Base-by-base conservation (phyloP, 2,329 filamentous ascomycete species). In the Sarocladium brachiariae region DNA sequence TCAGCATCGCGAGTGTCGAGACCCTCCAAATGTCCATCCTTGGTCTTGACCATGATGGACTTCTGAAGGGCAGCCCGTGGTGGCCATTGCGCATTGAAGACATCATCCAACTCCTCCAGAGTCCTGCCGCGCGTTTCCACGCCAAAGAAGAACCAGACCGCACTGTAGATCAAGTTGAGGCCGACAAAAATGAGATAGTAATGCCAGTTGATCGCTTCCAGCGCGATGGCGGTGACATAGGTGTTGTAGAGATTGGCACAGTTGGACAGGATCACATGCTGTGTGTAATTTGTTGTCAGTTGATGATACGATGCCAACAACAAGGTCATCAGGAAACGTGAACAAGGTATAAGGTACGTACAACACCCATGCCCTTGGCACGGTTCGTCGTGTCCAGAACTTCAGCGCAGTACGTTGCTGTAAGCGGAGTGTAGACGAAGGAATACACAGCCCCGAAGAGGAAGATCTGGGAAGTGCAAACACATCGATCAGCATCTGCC, bases 371-470 rank as follows among this genome's bases (percentile, higher is more conserved):
- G 9, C 64, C 64, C 53, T 67, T 68, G 51, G 65, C 65, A 14
- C 65, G 59, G 4, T 61, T 67, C 1, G 60, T 57, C 3, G 62
- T 65, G 30, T 58, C 53, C 5, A 68, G 54, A 0, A 65, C 64
- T 51, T 68, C 65, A 0, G 63, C 65, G 21, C 65, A 65, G 47
- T 67, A 68, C 19, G 66, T 66, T 21, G 61, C 62, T 14, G 65
- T 64, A 2, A 77, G 62, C 0, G 75, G 73, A 0, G 74, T 78
- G 16, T 45, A 76, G 1, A 74, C 73, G 21, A 77, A 71, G 0
- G 71, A 74, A 57, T 76, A 77, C 1, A 73, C 70, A 25, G 75
- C 70, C 2, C 74, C 74, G 37, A 78, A 78, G 7, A 78, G 64
- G 56, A 75, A 77, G 39, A 79, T 74, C 58, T 65, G 39, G 9